A percentile compares a stretch with the other conserved stretches of the same genome.
Evolutionary conservation across 805 yeast genomes (phyloP).

Genomic region (Metschnikowia santaceciliae): DNA sequence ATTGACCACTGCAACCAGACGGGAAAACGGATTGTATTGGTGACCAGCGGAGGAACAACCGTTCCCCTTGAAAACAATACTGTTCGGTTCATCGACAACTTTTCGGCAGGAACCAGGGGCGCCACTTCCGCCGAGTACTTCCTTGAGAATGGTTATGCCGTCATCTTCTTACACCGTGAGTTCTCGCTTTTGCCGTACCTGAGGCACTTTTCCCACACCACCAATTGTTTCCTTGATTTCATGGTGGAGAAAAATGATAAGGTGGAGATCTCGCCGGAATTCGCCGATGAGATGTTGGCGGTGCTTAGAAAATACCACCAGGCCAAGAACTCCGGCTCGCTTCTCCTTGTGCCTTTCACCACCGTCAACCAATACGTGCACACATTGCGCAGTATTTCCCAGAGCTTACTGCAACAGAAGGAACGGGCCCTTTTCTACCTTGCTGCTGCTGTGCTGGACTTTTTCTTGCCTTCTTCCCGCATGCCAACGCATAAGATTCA

Average conservation of each 20-base stretch:
- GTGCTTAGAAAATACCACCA: slow-evolving; percentile 53
- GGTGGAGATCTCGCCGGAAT: slow-evolving; percentile 59
- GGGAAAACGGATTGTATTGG: slow-evolving; percentile 62
- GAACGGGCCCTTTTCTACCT: slow-evolving; percentile 69
- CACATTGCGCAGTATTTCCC: slow-evolving; percentile 68
- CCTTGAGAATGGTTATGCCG: slow-evolving; percentile 82
- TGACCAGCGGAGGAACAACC: slow-evolving; percentile 96
- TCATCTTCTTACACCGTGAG: slow-evolving; percentile 87
- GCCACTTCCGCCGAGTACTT: slow-evolving; percentile 94
- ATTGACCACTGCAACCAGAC: slow-evolving; percentile 49
- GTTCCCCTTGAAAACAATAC: slow-evolving; percentile 97
- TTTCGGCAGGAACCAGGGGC: slow-evolving; percentile 97
- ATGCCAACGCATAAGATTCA: slow-evolving; percentile 95
- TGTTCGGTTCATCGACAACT: slow-evolving; percentile 93
- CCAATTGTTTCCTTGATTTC: slow-evolving; percentile 82
- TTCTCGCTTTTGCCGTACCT: slow-evolving; percentile 89
- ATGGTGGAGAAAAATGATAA: slow-evolving; percentile 56
- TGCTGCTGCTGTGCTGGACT: slow-evolving; percentile 98
- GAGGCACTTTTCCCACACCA: slow-evolving; percentile 82
- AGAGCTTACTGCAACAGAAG: slow-evolving; percentile 52
- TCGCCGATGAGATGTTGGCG: slow-evolving; percentile 55
- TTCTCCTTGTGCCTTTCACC: slow-evolving; percentile 82
- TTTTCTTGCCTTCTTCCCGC: slow-evolving; percentile 81
- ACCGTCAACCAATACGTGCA: slow-evolving; percentile 92
- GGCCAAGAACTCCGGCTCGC: slow-evolving; percentile 47